Evolutionary conservation across 1,284 basidiomycete genomes (phyloP).

Genomic region (Coniophora puteana): DNA sequence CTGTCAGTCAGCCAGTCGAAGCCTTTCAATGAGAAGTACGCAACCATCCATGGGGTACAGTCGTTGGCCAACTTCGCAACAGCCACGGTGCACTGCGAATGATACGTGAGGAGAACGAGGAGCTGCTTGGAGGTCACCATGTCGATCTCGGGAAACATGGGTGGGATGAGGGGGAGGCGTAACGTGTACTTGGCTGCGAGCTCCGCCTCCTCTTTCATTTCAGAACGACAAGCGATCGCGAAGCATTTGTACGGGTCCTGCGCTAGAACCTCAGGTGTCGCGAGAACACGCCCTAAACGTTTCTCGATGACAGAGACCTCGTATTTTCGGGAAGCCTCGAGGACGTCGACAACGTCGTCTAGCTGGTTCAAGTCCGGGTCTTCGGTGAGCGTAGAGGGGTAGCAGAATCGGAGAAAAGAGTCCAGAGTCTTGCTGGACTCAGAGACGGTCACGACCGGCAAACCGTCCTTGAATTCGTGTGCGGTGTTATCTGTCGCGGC

Average conservation of each 20-base stretch:
- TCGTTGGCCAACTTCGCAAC: neutral
- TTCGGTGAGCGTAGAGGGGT: conserved; percentile 13
- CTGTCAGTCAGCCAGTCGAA: conserved; percentile 8
- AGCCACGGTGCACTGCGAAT: neutral
- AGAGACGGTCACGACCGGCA: conserved; percentile 15
- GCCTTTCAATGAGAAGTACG: conserved; percentile 8
- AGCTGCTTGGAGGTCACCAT: neutral
- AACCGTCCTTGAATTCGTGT: conserved; percentile 2
- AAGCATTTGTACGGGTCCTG: neutral
- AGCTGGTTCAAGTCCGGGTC: conserved; percentile 7
- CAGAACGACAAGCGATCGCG: conserved; percentile 3
- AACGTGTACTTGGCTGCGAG: conserved; percentile 3
- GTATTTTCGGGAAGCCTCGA: conserved; percentile 22
- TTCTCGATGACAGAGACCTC: conserved; percentile 10
- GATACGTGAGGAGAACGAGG: conserved; percentile 1
- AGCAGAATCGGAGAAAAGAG: conserved; percentile 21
- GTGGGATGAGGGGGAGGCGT: neutral
- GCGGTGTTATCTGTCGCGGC: neutral
- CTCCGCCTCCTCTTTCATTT: conserved; percentile 1
- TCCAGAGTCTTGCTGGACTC: conserved; percentile 21
- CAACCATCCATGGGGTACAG: conserved; percentile 15
- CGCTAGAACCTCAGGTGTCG: neutral
- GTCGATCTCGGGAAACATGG: neutral
- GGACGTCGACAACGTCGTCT: conserved; percentile 9
- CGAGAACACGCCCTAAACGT: neutral